Base-by-base conservation (phyloP, 2,329 filamentous ascomycete genomes). In the Fusarium coffeatum region DNA sequence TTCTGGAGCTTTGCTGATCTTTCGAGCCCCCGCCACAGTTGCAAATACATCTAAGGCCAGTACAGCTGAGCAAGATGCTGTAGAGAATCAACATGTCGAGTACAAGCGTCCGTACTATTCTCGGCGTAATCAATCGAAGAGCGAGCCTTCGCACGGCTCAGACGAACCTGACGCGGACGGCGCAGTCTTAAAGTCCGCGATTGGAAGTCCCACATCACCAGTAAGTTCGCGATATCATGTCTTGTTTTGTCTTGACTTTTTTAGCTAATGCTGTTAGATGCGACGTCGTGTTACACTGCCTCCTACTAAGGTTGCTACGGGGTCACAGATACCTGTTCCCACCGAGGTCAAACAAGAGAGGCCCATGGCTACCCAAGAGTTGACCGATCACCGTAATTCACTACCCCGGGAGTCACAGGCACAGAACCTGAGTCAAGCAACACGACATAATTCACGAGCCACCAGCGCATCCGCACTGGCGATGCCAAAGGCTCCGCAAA, bases 41-140 rank as follows among this genome's bases (percentile, higher is more conserved):
- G 59, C 57, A 40, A 74, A 74, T 66, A 53, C 69, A 42, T 41
- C 72, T 27, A 43, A 76, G 69, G 57, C 57, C 15, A 68, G 68
- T 47, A 27, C 57, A 34, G 49, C 20, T 6, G 37, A 61, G 57
- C 60, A 56, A 71, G 66, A 57, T 51, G 64, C 57, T 16, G 72
- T 77, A 13, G 54, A 56, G 13, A 30, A 42, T 48, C 68, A 57
- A 13, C 15, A 32, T 49, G 63, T 72, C n/a, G 63, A 75, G 42
- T 75, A 78, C 47, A 80, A 78, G 48, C 68, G 73, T 20, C 80
- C 80, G 13, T 76, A 76, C 28, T 84, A 85, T 62, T 83, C 80
- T 48, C 79, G 83, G n/a, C 79, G 83, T 40, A 76, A 82, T 23
- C 81, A 85, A 63, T 85, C 83, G 48, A 85, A 82, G 71, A 86